A percentile compares a stretch with the other conserved stretches of the same genome.
Conservation (phyloP, 2,329 filamentous ascomycete species). For the Ceratocystis papillata region DNA sequence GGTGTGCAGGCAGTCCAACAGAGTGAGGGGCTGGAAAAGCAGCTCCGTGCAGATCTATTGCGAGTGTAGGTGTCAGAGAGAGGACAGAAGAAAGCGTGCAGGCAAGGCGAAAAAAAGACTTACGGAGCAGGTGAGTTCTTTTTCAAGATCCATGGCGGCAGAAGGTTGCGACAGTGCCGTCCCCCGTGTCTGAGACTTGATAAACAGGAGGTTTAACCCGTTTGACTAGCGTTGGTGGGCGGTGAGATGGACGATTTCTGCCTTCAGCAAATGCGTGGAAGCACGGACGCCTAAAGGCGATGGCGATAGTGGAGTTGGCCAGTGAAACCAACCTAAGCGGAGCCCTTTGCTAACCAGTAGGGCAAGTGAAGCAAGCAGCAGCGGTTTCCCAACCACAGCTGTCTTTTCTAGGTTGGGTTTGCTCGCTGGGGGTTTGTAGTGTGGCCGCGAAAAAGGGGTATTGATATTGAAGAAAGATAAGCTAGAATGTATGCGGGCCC, state of each 20-base stretch:
- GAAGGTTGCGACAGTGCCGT: background rate
- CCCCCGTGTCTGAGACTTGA: background rate
- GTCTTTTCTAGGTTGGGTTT: background rate
- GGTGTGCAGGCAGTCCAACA: conserved; percentile 88
- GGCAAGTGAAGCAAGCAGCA: background rate
- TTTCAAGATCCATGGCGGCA: conserved; percentile 60
- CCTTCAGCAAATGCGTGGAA: background rate
- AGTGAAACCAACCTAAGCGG: background rate
- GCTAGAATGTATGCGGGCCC: background rate
- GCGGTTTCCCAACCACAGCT: background rate
- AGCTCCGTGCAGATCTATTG: conserved; percentile 88
- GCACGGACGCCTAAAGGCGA: background rate
- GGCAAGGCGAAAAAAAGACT: conserved; percentile 33
- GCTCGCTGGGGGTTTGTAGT: background rate
- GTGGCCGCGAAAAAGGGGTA: background rate
- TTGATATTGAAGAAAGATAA: background rate
- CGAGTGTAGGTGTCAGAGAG: conserved; percentile 12
- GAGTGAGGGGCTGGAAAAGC: conserved; percentile 78
- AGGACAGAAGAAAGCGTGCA: background rate
- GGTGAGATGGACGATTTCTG: too few relatives aligned
- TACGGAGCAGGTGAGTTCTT: conserved; percentile 90
- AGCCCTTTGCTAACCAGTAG: background rate
- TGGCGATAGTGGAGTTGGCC: background rate
- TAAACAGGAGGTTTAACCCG: background rate
- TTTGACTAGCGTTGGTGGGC: background rate